phyloP scores from a whole-genome alignment of 1,284 basidiomycete species.

The Marasmius oreades region DNA sequence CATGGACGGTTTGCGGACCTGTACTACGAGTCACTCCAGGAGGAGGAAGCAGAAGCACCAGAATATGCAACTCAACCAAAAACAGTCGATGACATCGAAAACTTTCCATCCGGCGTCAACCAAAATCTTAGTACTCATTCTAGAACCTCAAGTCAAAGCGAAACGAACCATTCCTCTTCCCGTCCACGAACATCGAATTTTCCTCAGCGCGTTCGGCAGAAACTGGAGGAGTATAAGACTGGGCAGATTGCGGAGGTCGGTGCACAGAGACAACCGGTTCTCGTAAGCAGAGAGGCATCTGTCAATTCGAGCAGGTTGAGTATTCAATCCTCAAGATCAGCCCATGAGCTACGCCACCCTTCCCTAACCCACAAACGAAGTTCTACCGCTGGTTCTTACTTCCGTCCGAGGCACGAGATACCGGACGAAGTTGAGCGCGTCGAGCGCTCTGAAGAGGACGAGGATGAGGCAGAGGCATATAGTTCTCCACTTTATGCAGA shows the following conservation, averaged over 20 bases:
- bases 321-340: background rate
- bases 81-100: background rate
- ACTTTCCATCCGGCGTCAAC: background rate
- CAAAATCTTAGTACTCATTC: constrained; percentile 14
- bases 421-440: constrained; percentile 15
- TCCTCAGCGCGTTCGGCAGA: constrained; percentile 35
- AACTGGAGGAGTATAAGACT: constrained; percentile 22
- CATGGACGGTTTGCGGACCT: constrained; percentile 30
- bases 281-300: background rate
- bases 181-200: constrained; percentile 32
- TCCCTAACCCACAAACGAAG: constrained; percentile 1
- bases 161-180: constrained; percentile 15
- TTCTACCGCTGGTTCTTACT: constrained; percentile 15
- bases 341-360: background rate
- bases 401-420: constrained; percentile 15
- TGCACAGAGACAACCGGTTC: background rate
- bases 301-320: background rate
- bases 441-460: constrained; percentile 1
- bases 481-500: background rate
- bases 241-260: background rate
- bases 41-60: constrained; percentile 8
- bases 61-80: background rate
- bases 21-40: constrained; percentile 25
- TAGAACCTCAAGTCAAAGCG: constrained; percentile 12
- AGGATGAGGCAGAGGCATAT: background rate